Evolutionary conservation across 139 green algal genomes (phyloP), one percentile per base, ranked within the genome.

Genomic region (Medakamo hakoo): DNA sequence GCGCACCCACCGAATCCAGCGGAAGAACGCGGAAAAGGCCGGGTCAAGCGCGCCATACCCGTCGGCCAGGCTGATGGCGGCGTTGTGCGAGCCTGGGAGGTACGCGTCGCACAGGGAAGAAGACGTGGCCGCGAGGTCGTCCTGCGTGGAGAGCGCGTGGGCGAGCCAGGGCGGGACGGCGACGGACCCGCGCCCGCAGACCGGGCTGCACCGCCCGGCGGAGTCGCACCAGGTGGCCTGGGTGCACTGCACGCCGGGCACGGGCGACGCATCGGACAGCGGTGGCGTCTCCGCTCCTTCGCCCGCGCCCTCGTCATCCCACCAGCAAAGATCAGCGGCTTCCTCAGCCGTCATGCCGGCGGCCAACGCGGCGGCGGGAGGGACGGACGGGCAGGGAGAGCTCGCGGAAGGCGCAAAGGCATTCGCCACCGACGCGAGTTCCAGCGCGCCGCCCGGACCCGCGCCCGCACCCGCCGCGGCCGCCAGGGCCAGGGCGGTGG

Each of bases 31-130:
- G 30, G 76, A 62, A 28, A 76, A 88, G 55, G 73, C 67, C 4
- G 55, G 31, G 66, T 91, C 84, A 26, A 78, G 68, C 28, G 84
- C 85, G 60, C 84, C 84, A 55, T 88, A 92, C 24, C 84, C 84
- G 59, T 92, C 77, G 26, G 83, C 79, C 32, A 92, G 61, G 0
- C 71, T 79, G 56, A 92, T 90, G 48, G 66, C 84, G 21, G 60
- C 77, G 74, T 92, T 92, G 69, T 92, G 84, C 4, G 81, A 82
- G 52, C 82, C 83, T 40, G 75, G 73, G 3, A 62, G 32, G 62
- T 67, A 67, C 59, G 72, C 78, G 26, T 78, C 48, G 5, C 65
- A 65, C 65, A 73, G 71, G 4, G 60, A 16, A 22, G n/a, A 30
- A n/a, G n/a, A n/a, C 23, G 22, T 73, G 22, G 71, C 61, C 4